Percentiles rank a stretch among this genome's conserved stretches.
These are phyloP conservation scores for Jackrogersella multiformis DNA, from an alignment of 495 filamentous ascomycete species.

Conservation along the genomic window DNA sequence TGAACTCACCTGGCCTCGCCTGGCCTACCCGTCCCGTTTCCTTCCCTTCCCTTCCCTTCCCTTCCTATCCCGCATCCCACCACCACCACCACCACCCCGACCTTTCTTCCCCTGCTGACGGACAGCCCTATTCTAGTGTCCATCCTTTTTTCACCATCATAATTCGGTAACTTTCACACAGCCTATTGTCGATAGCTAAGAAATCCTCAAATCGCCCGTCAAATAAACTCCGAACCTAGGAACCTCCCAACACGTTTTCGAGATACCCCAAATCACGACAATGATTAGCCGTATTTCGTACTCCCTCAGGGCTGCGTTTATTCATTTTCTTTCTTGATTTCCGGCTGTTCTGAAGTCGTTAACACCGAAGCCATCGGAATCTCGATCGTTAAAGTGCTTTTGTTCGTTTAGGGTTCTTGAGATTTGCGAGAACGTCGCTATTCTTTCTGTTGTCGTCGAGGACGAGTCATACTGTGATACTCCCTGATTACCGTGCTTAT, in stretches of 20 bases:
- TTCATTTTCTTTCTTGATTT: slow-evolving; percentile 61
- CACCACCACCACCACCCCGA: too few species aligned
- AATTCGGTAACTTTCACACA: slow-evolving; percentile 26
- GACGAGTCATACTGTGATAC: slow-evolving; percentile 21
- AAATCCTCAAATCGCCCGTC: slow-evolving; percentile 14
- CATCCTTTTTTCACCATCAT: slow-evolving; percentile 27
- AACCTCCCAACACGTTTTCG: slow-evolving; percentile 28
- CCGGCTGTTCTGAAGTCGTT: slow-evolving; percentile 34
- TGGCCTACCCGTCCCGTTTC: slow-evolving; percentile 26
- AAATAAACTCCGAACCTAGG: slow-evolving; percentile 20
- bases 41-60: slow-evolving; percentile 17
- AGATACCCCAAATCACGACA: slow-evolving; percentile 48
- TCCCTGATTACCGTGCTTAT: neutral
- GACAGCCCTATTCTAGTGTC: slow-evolving; percentile 41
- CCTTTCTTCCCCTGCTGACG: slow-evolving; percentile 34
- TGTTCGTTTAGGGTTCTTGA: slow-evolving; percentile 26
- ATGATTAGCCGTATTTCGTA: slow-evolving; percentile 61
- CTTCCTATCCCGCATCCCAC: slow-evolving; percentile 31
- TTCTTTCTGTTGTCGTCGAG: slow-evolving; percentile 29
- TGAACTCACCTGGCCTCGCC: slow-evolving; percentile 11
- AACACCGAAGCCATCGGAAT: slow-evolving; percentile 29
- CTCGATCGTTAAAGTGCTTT: slow-evolving; percentile 37
- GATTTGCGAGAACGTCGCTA: slow-evolving; percentile 33
- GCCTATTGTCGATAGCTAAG: slow-evolving; percentile 13
- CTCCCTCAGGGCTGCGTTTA: slow-evolving; percentile 57